Conservation (phyloP, 2,329 filamentous ascomycete genomes). For the Arachnomyces sp. region DNA sequence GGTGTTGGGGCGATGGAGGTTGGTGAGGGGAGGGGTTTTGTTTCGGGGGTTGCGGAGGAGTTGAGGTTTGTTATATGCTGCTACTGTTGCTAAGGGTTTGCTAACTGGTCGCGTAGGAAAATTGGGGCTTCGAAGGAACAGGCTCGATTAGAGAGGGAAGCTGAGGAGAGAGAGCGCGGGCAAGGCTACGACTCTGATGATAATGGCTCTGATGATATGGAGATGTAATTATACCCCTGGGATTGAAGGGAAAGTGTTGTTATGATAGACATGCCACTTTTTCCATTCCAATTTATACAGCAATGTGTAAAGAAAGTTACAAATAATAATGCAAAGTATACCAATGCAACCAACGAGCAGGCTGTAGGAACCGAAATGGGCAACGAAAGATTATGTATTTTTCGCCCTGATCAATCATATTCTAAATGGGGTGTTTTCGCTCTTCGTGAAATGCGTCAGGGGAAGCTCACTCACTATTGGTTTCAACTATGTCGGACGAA, state of each 20-base stretch:
- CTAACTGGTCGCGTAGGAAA: constrained; percentile 43
- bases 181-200: constrained; percentile 43
- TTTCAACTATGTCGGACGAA: too few species aligned
- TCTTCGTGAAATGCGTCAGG: too few species aligned
- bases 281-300: too few species aligned
- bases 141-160: constrained; percentile 65
- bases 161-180: constrained; percentile 53
- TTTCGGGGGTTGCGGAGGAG: constrained; percentile 78
- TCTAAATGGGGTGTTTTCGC: neutral
- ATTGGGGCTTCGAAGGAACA: constrained; percentile 75
- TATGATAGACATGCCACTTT: neutral
- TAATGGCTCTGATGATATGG: constrained; percentile 57
- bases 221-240: constrained; percentile 26
- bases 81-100: constrained; percentile 1
- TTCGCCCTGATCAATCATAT: neutral
- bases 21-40: constrained; percentile 74
- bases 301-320: too few species aligned
- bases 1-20: constrained; percentile 92
- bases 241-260: constrained; percentile 4
- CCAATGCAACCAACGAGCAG: neutral
- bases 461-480: too few species aligned
- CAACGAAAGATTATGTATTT: neutral
- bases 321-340: neutral
- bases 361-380: neutral
- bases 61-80: constrained; percentile 45